These are phyloP conservation scores for Trichoderma arundinaceum DNA, from an alignment of 2,329 filamentous ascomycete species.

Conservation along the genomic window DNA sequence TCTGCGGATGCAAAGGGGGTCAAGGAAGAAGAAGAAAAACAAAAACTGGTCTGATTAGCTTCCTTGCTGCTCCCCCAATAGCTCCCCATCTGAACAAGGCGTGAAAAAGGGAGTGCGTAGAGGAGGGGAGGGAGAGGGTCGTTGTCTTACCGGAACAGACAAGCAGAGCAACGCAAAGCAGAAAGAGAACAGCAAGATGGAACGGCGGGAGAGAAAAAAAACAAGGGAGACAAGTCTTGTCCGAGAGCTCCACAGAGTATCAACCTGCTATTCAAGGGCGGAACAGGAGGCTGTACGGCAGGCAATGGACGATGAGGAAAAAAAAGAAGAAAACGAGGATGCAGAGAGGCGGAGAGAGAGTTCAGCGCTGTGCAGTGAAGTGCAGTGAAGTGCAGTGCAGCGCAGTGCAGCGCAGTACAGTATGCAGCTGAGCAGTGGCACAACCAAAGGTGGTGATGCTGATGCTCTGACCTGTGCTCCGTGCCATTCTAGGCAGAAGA, in stretches of 20 bases:
- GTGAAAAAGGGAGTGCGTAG: slow-evolving; percentile 31
- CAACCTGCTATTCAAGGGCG: slow-evolving; percentile 26
- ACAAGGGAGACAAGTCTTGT: slow-evolving; percentile 24
- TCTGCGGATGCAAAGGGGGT: slow-evolving; percentile 20
- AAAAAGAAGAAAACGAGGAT: background rate
- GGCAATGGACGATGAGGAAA: slow-evolving; percentile 6
- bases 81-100: background rate
- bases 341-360: slow-evolving; percentile 16
- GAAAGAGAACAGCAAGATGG: slow-evolving; percentile 2
- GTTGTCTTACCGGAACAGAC: slow-evolving; percentile 27
- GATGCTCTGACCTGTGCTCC: slow-evolving; percentile 12
- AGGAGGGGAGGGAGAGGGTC: slow-evolving; percentile 23
- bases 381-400: background rate
- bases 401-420: background rate
- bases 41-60: slow-evolving; percentile 28
- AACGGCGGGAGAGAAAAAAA: background rate
- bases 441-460: background rate
- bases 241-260: slow-evolving; percentile 24
- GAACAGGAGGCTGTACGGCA: background rate
- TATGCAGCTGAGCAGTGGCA: no score
- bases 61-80: background rate
- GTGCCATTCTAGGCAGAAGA: slow-evolving; percentile 22
- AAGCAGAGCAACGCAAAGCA: slow-evolving; percentile 26
- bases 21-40: slow-evolving; percentile 7
- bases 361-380: background rate